phyloP scores from a whole-genome alignment of 768 basidiomycete species.

The Sarcodon aspratus region DNA sequence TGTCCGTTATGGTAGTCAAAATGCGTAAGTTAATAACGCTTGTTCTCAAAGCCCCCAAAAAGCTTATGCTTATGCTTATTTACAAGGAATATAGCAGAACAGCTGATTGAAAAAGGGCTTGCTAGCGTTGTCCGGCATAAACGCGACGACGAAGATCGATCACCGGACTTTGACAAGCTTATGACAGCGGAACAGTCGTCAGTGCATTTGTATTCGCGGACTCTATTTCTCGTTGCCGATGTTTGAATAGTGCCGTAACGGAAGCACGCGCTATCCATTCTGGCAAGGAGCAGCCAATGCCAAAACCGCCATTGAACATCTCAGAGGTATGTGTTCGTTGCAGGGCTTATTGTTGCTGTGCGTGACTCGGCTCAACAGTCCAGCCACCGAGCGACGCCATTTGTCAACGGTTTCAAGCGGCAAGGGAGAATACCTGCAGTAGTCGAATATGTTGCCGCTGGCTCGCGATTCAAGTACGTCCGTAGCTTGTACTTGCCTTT shows the following conservation, averaged over 20 bases:
- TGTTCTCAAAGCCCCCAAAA: neutral
- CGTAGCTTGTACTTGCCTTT: constrained; percentile 1
- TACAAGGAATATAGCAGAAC: constrained; percentile 82
- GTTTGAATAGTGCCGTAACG: constrained; percentile 48
- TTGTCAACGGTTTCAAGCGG: constrained; percentile 87
- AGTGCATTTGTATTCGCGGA: constrained; percentile 17
- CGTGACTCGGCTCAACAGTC: constrained; percentile 26
- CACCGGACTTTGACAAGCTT: constrained; percentile 92
- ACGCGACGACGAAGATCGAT: constrained; percentile 91
- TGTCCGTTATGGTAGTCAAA: constrained; percentile 72
- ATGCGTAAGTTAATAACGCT: constrained; percentile 40
- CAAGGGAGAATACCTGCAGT: constrained; percentile 73
- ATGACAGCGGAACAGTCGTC: constrained; percentile 91
- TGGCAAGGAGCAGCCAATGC: constrained; percentile 74
- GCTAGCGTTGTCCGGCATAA: constrained; percentile 86
- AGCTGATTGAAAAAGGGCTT: constrained; percentile 87
- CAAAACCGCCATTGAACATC: constrained; percentile 78
- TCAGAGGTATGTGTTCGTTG: constrained; percentile 55
- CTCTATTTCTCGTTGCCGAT: constrained; percentile 2
- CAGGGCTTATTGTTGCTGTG: neutral
- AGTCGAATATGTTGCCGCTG: constrained; percentile 89
- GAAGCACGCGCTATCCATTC: constrained; percentile 85
- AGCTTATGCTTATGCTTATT: constrained; percentile 1
- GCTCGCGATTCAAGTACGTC: constrained; percentile 86
- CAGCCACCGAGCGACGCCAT: constrained; percentile 67